Percentiles rank a stretch among this genome's conserved stretches.
Conservation (phyloP, 2,329 filamentous ascomycete species). For the Amphichorda felina region DNA sequence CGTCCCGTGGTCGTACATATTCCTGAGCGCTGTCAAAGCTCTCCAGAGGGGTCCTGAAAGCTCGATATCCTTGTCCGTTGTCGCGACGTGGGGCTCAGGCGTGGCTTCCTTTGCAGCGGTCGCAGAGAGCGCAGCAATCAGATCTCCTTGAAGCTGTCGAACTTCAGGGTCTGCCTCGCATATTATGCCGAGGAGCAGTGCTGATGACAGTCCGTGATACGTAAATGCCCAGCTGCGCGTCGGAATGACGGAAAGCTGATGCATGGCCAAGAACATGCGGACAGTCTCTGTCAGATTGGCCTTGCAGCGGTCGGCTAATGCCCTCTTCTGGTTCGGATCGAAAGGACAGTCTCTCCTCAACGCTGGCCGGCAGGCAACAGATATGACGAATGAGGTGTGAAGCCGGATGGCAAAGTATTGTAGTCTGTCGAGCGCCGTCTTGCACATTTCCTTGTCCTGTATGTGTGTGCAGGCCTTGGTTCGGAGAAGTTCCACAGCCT, state of each 20-base stretch:
- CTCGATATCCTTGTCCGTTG: slow-evolving; percentile 48
- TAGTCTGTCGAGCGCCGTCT: slow-evolving; percentile 48
- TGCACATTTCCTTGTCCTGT: slow-evolving; percentile 49
- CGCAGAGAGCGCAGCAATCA: slow-evolving; percentile 51
- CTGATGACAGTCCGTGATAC: slow-evolving; percentile 54
- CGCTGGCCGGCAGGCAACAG: slow-evolving; percentile 51
- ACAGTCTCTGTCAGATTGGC: slow-evolving; percentile 52
- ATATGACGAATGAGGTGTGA: slow-evolving; percentile 54
- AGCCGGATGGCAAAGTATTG: slow-evolving; percentile 54
- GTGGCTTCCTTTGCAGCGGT: slow-evolving; percentile 50
- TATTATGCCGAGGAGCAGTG: slow-evolving; percentile 50
- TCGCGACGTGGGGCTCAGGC: slow-evolving; percentile 38
- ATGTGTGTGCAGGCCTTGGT: slow-evolving; percentile 37
- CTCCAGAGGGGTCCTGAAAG: slow-evolving; percentile 49
- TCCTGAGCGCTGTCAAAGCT: slow-evolving; percentile 48
- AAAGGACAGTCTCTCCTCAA: slow-evolving; percentile 43
- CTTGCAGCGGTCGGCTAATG: slow-evolving; percentile 47
- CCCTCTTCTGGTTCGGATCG: slow-evolving; percentile 36
- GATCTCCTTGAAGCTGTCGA: slow-evolving; percentile 49
- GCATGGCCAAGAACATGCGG: slow-evolving; percentile 58
- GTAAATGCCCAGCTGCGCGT: slow-evolving; percentile 58
- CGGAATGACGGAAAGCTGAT: slow-evolving; percentile 53
- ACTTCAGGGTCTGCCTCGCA: slow-evolving; percentile 51
- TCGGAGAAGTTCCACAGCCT: slow-evolving; percentile 39
- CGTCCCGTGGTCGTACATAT: slow-evolving; percentile 55